A percentile compares a stretch with the other conserved stretches of the same genome.
Evolutionary conservation across 352 stramenopile species (phyloP).

Genomic region (Porosira glacialis): DNA sequence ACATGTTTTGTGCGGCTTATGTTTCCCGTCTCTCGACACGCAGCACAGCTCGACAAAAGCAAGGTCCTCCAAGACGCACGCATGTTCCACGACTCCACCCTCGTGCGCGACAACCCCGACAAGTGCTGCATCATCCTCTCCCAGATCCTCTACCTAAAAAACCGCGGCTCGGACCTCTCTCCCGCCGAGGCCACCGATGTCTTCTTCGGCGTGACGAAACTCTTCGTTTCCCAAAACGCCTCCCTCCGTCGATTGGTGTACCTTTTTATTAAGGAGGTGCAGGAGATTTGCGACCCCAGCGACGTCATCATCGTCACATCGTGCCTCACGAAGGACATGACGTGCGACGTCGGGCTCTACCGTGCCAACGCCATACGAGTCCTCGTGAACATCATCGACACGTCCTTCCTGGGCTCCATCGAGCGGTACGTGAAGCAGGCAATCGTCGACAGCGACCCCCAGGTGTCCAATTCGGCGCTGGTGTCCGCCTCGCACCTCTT

Average conservation of each 20-base stretch:
- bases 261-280: conserved; percentile 98
- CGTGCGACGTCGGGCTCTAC: conserved; percentile 91
- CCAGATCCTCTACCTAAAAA: conserved; percentile 97
- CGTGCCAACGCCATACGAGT: conserved; percentile 97
- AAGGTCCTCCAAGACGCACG: conserved; percentile 91
- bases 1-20: background rate
- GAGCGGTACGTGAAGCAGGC: conserved; percentile 97
- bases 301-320: conserved; percentile 99
- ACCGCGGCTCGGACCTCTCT: conserved; percentile 87
- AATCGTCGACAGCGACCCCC: conserved; percentile 95
- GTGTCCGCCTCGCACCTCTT: conserved; percentile 94
- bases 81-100: conserved; percentile 96
- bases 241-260: conserved; percentile 98
- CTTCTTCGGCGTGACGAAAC: conserved; percentile 99
- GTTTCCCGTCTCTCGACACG: background rate
- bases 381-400: conserved; percentile 86
- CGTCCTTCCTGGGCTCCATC: conserved; percentile 83
- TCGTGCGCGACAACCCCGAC: conserved; percentile 91
- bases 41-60: conserved; percentile 64
- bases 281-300: conserved; percentile 81
- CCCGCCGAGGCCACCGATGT: conserved; percentile 94
- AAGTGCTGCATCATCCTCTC: conserved; percentile 99
- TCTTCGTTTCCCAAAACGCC: conserved; percentile 98
- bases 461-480: conserved; percentile 93
- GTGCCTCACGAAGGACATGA: conserved; percentile 99